Evolutionary conservation across 2,329 filamentous ascomycete species (phyloP), one percentile per base, ranked within the genome.

Genomic region (Sporothrix brunneoviolacea): DNA sequence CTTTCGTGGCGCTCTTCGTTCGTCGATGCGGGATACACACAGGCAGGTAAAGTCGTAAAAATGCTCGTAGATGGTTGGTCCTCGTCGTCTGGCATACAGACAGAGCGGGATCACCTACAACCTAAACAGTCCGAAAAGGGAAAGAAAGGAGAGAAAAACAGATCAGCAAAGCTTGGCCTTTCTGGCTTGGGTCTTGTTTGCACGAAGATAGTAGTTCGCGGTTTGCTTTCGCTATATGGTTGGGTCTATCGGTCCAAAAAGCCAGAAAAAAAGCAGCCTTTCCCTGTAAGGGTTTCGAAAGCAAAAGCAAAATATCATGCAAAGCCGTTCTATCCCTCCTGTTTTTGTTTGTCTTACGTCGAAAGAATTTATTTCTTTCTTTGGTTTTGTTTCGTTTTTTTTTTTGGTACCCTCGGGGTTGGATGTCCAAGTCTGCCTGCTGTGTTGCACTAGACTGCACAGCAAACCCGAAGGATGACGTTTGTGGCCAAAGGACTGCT

Each of bases 111-210:
- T 49, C 51, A 40, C 44, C 60, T 59, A 65, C 61, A 65, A 56
- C 62, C 63, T 65, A 64, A 28, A 58, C 32, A 50, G 32, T 47
- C 37, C 50, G 19, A 33, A 52, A 39, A 36, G 18, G 36, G 44
- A 48, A 39, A 46, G 38, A 41, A 52, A 52, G 19, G 55, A 52
- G n/a, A 56, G 51, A 52, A 57, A 51, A 54, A 54, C 53, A 51
- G 54, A 63, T 65, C 61, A 65, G 64, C 59, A 60, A 60, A 51
- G 44, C 48, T 48, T 43, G 44, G 16, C 28, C 42, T 50, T 45
- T 32, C 39, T 36, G 24, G 24, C 30, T 16, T n/a, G 33, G 30
- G 16, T 27, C 10, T 38, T 47, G 49, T 43, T 28, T 47, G 36
- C 44, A 42, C 36, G 42, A 41, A 46, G 35, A 46, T 32, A 28